Base-by-base conservation (phyloP, 805 yeast species). In the Suhomyces xylopsoci region DNA sequence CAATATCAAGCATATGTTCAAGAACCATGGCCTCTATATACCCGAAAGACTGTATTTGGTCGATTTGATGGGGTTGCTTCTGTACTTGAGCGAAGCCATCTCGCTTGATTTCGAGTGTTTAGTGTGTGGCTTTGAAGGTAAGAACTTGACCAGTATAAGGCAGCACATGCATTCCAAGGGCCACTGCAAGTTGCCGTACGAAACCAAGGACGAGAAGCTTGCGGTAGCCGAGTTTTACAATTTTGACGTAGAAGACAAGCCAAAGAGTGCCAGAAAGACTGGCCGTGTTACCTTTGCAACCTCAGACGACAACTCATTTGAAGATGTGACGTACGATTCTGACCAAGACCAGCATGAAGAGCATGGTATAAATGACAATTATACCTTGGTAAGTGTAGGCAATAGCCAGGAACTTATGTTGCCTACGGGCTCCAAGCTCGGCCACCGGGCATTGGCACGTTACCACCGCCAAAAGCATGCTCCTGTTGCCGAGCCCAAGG, bases 391-490 rank as follows among this genome's bases (percentile, higher is more conserved):
- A 49, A 73, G 70, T 28, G 66, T 80, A n/a, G 86, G 82, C 32
- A 62, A 76, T 70, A 50, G 78, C 79, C 7, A 90, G 34, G 90
- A 88, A 61, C 69, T 91, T 41, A 79, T 83, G 3, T 74, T 92
- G 44, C 94, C 97, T 2, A 80, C 86, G 19, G 97, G 97, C 2
- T 70, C 82, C 3, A 82, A 84, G 46, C 81, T 88, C 0, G 96
- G 97, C 0, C 97, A 93, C 67, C 78, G 98, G 57, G 77, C 91
- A 1, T 74, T 88, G 61, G 80, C 81, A 48, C 77, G 93, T 55
- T 84, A 82, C 64, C 84, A 84, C 68, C 84, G 87, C 63, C 96
- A 88, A 68, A 81, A 82, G 56, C 49, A 62, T 28, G 58, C 64
- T 1, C 49, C 57, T 7, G 60, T 65, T 5, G 49, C 61, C 9